A percentile compares a stretch with the other conserved stretches of the same genome.
These are phyloP conservation scores for Blakeslea trispora DNA, from an alignment of 371 early-diverging fungal genomes.

Conservation along the genomic window DNA sequence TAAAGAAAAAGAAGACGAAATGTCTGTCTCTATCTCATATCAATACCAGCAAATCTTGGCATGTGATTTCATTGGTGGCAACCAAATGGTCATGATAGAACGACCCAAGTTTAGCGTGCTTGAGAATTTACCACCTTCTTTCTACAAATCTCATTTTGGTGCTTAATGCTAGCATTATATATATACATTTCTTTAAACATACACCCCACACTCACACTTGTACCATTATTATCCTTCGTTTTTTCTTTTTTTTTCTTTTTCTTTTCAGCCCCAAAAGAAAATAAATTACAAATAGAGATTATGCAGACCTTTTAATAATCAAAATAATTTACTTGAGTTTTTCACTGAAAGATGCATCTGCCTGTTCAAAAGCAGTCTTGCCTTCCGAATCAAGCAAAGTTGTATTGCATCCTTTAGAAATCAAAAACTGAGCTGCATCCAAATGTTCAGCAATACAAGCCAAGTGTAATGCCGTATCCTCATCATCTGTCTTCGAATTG, in stretches of 20 bases:
- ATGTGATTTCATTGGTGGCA: constrained; percentile 66
- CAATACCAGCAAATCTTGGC: constrained; percentile 84
- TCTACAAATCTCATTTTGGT: constrained; percentile 83
- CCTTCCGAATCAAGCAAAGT: constrained; percentile 34
- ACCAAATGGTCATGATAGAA: constrained; percentile 84
- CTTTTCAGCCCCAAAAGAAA: constrained; percentile 15
- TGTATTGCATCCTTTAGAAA: constrained; percentile 29
- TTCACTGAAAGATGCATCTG: constrained; percentile 19
- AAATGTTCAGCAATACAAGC: constrained; percentile 51
- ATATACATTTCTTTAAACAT: background rate
- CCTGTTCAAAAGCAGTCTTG: constrained; percentile 42
- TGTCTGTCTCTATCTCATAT: constrained; percentile 68
- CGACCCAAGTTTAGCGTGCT: constrained; percentile 80
- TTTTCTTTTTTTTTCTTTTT: constrained; percentile 4
- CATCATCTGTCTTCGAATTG: constrained; percentile 35
- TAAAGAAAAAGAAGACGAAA: constrained; percentile 33
- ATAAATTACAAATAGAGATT: constrained; percentile 11
- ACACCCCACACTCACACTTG: too few species aligned
- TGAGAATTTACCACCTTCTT: constrained; percentile 79
- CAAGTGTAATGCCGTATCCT: constrained; percentile 49
- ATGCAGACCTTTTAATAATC: too few species aligned
- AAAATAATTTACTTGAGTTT: constrained; percentile 9
- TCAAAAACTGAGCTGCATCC: constrained; percentile 31
- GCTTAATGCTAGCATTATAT: constrained; percentile 39
- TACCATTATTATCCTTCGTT: background rate